phyloP scores from a whole-genome alignment of 2,329 filamentous ascomycete species.

The Monilinia fructicola region DNA sequence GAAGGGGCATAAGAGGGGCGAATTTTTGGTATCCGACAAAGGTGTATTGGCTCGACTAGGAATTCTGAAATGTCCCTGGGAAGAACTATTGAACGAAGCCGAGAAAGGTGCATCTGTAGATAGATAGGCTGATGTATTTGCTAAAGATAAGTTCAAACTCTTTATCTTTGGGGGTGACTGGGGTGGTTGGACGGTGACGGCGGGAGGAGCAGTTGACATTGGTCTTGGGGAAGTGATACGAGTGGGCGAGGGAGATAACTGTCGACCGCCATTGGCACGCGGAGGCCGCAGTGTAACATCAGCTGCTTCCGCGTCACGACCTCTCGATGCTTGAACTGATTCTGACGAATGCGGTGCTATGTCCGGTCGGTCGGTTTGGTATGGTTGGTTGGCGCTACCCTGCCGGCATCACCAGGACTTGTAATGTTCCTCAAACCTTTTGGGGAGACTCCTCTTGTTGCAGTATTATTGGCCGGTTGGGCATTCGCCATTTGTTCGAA shows the following conservation, averaged over 20 bases:
- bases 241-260: slow-evolving; percentile 37
- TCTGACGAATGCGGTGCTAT: slow-evolving; percentile 29
- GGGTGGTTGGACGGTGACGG: slow-evolving; percentile 68
- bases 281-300: slow-evolving; percentile 34
- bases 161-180: slow-evolving; percentile 61
- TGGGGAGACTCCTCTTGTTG: slow-evolving; percentile 34
- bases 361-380: slow-evolving; percentile 29
- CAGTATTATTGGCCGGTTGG: slow-evolving; percentile 42
- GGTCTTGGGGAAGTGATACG: slow-evolving; percentile 29
- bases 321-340: slow-evolving; percentile 29
- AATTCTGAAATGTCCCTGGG: slow-evolving; percentile 51
- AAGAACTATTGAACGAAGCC: slow-evolving; percentile 44
- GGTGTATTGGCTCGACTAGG: slow-evolving; percentile 58
- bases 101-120: slow-evolving; percentile 34
- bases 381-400: slow-evolving; percentile 17
- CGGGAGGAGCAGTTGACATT: slow-evolving; percentile 46
- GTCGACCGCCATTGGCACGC: slow-evolving; percentile 30
- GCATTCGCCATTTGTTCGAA: slow-evolving; percentile 73
- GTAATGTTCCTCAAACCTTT: slow-evolving; percentile 32
- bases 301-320: slow-evolving; percentile 32
- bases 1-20: slow-evolving; percentile 50
- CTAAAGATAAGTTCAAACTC: slow-evolving; percentile 31
- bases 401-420: slow-evolving; percentile 28
- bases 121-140: slow-evolving; percentile 34
- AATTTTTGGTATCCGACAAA: slow-evolving; percentile 48